Conservation (phyloP, 306 rosid species). For the Acmispon strigosus region DNA sequence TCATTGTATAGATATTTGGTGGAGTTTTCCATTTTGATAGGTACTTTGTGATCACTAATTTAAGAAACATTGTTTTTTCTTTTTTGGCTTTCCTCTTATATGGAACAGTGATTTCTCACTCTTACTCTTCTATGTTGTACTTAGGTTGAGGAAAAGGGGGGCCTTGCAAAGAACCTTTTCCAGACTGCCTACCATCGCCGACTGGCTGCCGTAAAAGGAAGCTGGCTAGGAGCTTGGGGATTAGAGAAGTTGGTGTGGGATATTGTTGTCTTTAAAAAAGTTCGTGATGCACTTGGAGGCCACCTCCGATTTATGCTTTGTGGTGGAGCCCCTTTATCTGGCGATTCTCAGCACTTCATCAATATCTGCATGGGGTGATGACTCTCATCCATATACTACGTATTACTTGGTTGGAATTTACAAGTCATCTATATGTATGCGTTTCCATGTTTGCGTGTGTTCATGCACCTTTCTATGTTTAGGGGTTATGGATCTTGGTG, state of each 20-base stretch:
- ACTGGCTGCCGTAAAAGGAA: constrained; percentile 73
- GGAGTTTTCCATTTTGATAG: constrained; percentile 10
- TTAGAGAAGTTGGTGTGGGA: constrained; percentile 77
- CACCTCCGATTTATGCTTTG: constrained; percentile 62
- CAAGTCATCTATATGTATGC: background rate
- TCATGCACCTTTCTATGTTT: background rate
- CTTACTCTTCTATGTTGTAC: constrained; percentile 10
- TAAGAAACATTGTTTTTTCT: background rate
- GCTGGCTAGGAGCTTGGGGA: constrained; percentile 99
- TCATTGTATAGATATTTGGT: background rate
- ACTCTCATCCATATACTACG: background rate
- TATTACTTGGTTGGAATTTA: constrained; percentile 9
- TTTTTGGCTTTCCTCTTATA: background rate
- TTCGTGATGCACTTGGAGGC: constrained; percentile 70
- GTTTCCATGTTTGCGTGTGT: background rate
- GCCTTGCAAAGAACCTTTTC: constrained; percentile 61
- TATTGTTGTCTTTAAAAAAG: constrained; percentile 45
- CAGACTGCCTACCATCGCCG: constrained; percentile 54
- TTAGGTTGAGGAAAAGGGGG: constrained; percentile 74
- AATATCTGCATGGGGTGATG: constrained; percentile 90
- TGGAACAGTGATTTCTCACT: background rate
- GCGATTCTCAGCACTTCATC: constrained; percentile 74
- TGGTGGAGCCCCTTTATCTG: constrained; percentile 94
- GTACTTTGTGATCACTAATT: background rate
- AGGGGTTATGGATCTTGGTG: background rate